Conservation (phyloP, 495 filamentous ascomycete species). For the Penicillium ochrochloron region DNA sequence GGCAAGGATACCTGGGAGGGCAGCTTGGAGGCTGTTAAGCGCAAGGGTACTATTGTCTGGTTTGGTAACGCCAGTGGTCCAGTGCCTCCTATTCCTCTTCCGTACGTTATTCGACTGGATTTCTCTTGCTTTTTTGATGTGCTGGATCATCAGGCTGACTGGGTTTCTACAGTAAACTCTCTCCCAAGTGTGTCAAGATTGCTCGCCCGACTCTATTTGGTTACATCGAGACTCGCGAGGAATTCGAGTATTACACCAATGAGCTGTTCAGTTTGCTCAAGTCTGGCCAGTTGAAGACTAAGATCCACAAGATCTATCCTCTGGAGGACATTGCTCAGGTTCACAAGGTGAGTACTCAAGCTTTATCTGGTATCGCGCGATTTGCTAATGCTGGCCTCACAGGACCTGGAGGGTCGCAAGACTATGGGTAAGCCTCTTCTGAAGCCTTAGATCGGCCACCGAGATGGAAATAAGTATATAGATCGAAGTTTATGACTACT, state of each 20-base stretch:
- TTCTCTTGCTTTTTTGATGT: not conserved
- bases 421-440: slow-evolving; percentile 75
- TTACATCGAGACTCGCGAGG: slow-evolving; percentile 78
- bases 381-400: slow-evolving; percentile 15
- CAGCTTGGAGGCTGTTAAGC: slow-evolving; percentile 73
- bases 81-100: slow-evolving; percentile 74
- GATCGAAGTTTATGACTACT: not conserved
- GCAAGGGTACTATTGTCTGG: slow-evolving; percentile 81
- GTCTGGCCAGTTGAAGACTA: slow-evolving; percentile 69
- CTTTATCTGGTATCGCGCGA: not conserved
- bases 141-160: slow-evolving; percentile 7
- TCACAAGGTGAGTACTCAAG: slow-evolving; percentile 56
- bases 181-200: slow-evolving; percentile 80
- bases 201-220: slow-evolving; percentile 73
- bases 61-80: slow-evolving; percentile 91
- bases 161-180: slow-evolving; percentile 48
- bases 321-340: slow-evolving; percentile 74
- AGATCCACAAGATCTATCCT: slow-evolving; percentile 83
- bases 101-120: slow-evolving; percentile 43
- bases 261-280: slow-evolving; percentile 76
- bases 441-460: slow-evolving; percentile 33
- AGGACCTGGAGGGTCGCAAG: slow-evolving; percentile 81
- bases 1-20: slow-evolving; percentile 87
- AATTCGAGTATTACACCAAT: slow-evolving; percentile 69
- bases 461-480: slow-evolving; percentile 1